These are phyloP conservation scores for Sambucus nigra DNA, from an alignment of 129 eudicot genomes.

Conservation along the genomic window DNA sequence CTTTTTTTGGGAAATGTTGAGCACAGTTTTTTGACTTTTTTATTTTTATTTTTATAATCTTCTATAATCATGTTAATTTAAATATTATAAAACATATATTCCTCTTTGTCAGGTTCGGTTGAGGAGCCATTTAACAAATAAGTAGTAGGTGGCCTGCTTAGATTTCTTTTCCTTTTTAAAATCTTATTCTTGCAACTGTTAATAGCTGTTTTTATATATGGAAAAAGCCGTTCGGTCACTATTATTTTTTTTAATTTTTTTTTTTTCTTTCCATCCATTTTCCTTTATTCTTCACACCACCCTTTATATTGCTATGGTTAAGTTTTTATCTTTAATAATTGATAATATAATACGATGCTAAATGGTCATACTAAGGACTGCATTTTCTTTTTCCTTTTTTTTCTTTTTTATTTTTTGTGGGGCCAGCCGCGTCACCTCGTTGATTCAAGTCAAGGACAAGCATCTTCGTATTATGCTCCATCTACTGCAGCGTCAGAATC, in stretches of 20 bases:
- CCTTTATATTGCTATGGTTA: neutral
- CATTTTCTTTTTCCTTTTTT: neutral
- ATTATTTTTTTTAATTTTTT: too few relatives aligned
- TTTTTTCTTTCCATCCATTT: neutral
- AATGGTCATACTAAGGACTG: neutral
- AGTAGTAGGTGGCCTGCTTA: neutral
- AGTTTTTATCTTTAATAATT: neutral
- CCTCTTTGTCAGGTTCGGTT: too few relatives aligned
- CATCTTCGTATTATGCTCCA: conserved; percentile 44
- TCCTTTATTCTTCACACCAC: neutral
- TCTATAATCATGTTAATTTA: too few relatives aligned
- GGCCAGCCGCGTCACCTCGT: conserved; percentile 29
- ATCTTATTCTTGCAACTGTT: neutral
- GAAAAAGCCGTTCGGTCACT: too few relatives aligned
- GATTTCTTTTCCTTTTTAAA: too few relatives aligned
- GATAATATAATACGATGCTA: neutral
- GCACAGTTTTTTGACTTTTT: too few relatives aligned
- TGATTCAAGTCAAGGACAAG: conserved; percentile 41
- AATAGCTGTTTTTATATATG: too few relatives aligned
- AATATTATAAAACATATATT: too few relatives aligned
- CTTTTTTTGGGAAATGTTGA: too few relatives aligned
- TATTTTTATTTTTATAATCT: too few relatives aligned
- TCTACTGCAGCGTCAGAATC: conserved; percentile 28
- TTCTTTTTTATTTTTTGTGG: neutral
- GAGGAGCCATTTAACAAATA: neutral